These are phyloP conservation scores for Penicillium sp. DNA, from an alignment of 2,329 filamentous ascomycete genomes.

Conservation along the genomic window DNA sequence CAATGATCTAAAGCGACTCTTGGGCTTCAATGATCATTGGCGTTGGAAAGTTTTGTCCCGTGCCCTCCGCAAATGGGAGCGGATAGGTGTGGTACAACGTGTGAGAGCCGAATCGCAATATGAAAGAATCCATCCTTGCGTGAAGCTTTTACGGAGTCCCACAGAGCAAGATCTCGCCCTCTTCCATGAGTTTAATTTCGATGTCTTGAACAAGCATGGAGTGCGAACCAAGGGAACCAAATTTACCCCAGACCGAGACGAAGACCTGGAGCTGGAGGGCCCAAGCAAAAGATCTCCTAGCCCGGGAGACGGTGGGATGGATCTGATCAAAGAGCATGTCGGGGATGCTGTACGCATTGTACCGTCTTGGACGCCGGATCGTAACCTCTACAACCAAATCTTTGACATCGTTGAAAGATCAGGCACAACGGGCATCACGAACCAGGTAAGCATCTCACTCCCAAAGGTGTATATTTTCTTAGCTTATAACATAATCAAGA, in stretches of 20 bases:
- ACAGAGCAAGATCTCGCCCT: constrained; percentile 32
- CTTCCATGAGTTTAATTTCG: constrained; percentile 33
- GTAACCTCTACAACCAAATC: constrained; percentile 45
- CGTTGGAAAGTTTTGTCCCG: constrained; percentile 36
- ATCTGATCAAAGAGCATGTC: constrained; percentile 19
- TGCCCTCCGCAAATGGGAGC: constrained; percentile 39
- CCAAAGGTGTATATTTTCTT: not conserved
- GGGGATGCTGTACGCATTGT: constrained; percentile 32
- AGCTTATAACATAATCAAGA: constrained; percentile 16
- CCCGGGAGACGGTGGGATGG: constrained; percentile 14
- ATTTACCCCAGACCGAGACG: constrained; percentile 14
- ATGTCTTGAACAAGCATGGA: constrained; percentile 22
- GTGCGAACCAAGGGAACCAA: constrained; percentile 8
- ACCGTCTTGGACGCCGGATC: constrained; percentile 50
- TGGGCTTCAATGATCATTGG: constrained; percentile 37
- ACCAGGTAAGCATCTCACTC: constrained; percentile 29
- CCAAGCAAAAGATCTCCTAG: constrained; percentile 2
- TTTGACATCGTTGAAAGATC: constrained; percentile 42
- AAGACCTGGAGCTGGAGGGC: constrained; percentile 25
- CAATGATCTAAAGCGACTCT: constrained; percentile 44
- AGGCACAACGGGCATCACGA: constrained; percentile 45
- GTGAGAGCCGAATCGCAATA: constrained; percentile 39
- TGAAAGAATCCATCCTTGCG: constrained; percentile 34
- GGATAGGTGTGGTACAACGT: constrained; percentile 39
- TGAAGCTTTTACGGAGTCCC: constrained; percentile 39